Conservation (phyloP, 345 rosid species). For the Raphanus sativus region DNA sequence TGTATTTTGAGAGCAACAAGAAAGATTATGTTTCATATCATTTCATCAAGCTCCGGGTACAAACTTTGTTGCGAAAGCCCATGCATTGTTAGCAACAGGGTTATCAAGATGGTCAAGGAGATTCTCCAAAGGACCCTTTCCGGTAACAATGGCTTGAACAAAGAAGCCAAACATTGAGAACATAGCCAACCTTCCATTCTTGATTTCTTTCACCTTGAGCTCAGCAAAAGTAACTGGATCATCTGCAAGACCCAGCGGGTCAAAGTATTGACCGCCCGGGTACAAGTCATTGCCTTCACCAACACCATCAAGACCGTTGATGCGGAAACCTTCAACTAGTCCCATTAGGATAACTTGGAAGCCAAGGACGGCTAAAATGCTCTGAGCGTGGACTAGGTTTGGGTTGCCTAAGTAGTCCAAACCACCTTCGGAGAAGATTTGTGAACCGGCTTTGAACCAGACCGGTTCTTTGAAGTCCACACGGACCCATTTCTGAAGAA, state of each 20-base stretch:
- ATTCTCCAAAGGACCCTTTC: constrained; percentile 93
- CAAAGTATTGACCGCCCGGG: constrained; percentile 89
- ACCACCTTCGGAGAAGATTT: constrained; percentile 96
- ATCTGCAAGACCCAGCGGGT: constrained; percentile 85
- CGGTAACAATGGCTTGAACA: constrained; percentile 91
- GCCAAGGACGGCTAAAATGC: constrained; percentile 88
- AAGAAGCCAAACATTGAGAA: constrained; percentile 99
- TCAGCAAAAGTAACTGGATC: constrained; percentile 82
- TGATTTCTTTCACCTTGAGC: constrained; percentile 96
- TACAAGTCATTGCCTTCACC: constrained; percentile 93
- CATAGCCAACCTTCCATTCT: constrained; percentile 92
- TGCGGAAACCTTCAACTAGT: constrained; percentile 86
- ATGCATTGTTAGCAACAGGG: constrained; percentile 96
- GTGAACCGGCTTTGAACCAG: constrained; percentile 98
- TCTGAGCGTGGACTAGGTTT: constrained; percentile 91
- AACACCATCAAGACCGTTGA: constrained; percentile 88
- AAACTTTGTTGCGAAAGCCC: constrained; percentile 96
- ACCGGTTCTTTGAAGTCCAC: constrained; percentile 93
- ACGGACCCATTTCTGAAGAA: constrained; percentile 72
- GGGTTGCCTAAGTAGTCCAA: constrained; percentile 98
- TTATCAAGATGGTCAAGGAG: constrained; percentile 85
- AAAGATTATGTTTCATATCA: constrained; percentile 39
- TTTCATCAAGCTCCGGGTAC: constrained; percentile 65
- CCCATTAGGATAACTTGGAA: constrained; percentile 93
- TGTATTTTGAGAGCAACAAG: constrained; percentile 29